Base-by-base conservation (phyloP, 1,284 basidiomycete species). In the Pulveroboletus ridleyi region DNA sequence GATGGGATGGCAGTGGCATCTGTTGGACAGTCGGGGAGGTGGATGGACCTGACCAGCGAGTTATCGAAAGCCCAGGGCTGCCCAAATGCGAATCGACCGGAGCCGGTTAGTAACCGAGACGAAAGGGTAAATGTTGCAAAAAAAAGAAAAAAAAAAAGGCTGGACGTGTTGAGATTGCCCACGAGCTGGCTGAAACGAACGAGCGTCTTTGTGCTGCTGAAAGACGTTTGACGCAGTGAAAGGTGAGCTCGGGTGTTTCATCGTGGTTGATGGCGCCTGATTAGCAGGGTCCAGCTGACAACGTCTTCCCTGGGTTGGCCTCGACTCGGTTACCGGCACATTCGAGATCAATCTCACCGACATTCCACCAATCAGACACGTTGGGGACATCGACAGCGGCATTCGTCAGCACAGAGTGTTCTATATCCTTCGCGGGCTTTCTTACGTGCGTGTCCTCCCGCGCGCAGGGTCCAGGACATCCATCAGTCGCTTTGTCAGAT, bases 351-450 rank as follows among this genome's bases (percentile, higher is more conserved):
- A 47, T 22, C 23, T 22, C 22, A 17, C 7, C 23, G 20, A 13
- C 6, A 33, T 15, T 14, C n/a, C 11, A 23, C 18, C 35, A 57
- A 25, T 59, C 58, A 25, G 33, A 59, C 33, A 22, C 15, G 25
- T 17, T 17, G 54, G 11, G 5, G 29, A 54, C 53, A 4, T 41
- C 25, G 42, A 50, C 29, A 25, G n/a, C 44, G 18, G 22, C 29
- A 29, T 56, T 49, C 22, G 59, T 44, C 54, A 60, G 41, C 55
- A 44, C 18, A n/a, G 8, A 9, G 7, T 22, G 9, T 41, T 58
- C 35, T 14, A 25, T 20, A 15, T 62, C 49, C 18, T 62, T 62
- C 62, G 29, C 41, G 59, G 35, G 62, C 59, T 2, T 62, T 49
- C 61, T 2, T 18, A 15, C 22, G 29, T 4, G 2, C 15, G 11